Base-by-base conservation (phyloP, 495 filamentous ascomycete species). In the Penicillium soppii region DNA sequence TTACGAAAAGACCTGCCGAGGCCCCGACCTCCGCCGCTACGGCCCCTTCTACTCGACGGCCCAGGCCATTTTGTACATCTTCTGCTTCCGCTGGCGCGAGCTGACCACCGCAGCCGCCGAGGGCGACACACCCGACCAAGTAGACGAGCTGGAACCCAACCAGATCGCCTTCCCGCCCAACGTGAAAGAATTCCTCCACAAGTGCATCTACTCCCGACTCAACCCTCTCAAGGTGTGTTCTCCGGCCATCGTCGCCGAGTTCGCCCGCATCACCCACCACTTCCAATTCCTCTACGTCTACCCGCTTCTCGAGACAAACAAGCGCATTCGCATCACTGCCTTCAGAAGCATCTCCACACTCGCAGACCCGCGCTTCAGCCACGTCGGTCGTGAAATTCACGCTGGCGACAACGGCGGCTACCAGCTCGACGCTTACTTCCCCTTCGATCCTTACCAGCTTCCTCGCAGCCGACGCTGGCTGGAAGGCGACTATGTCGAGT, bases 31-130 rank as follows among this genome's bases (percentile, higher is more conserved):
- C 21, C 82, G 84, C 36, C 84, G 85, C 26, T 97, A 91, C 63
- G 80, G 81, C 15, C 80, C 88, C 6, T 97, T 95, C 69, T 97
- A 99, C 70, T 84, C 86, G 5, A 83, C 89, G 36, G 82, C 85
- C n/a, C 92, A 97, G 66, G 92, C 92, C 5, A 62, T 91, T 4
- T 76, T 91, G 26, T 95, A 97, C 73, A 95, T 97, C 43, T 99
- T 97, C 77, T 99, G 94, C 75, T 99, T 97, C 77, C 86, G 95
- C 32, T 97, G 92, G 92, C 84, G 88, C 30, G 92, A 97, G 50
- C 74, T 99, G 39, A 86, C 89, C 32, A 78, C 75, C 15, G 80
- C 81, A 4, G 70, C 74, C 5, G 62, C 61, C 8, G 75, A 80
- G 15, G 73, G 77, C 26, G 71, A 78, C 36, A 79, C 59, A 20